A percentile compares a stretch with the other conserved stretches of the same genome.
These are phyloP conservation scores for Coemansia asiatica DNA, from an alignment of 192 early-diverging fungal genomes.

Conservation along the genomic window DNA sequence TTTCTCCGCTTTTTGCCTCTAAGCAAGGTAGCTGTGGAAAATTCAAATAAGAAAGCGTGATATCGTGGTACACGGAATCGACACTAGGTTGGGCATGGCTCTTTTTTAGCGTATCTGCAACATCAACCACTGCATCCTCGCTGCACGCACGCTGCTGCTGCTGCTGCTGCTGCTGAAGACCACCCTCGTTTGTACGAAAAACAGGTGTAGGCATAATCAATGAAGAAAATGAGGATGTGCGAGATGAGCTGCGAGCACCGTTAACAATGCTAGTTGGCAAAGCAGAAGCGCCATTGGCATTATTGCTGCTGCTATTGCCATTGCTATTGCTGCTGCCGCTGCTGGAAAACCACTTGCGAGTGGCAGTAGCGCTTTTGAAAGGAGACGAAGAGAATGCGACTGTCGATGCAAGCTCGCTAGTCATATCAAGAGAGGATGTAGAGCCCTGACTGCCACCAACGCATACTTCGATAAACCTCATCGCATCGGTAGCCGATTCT, in stretches of 20 bases:
- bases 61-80: constrained; percentile 35
- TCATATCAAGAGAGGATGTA: not conserved
- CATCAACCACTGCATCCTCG: constrained; percentile 14
- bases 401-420: not conserved
- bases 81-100: constrained; percentile 35
- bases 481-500: constrained; percentile 42
- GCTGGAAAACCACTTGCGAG: constrained; percentile 29
- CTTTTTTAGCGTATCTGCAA: constrained; percentile 17
- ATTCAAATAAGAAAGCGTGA: constrained; percentile 21
- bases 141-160: constrained; percentile 11
- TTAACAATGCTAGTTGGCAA: constrained; percentile 4
- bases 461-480: constrained; percentile 27
- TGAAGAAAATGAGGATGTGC: constrained; percentile 3
- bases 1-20: not conserved
- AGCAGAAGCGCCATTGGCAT: constrained; percentile 7
- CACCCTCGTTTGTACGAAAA: not conserved
- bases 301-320: constrained; percentile 8
- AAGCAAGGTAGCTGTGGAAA: not conserved
- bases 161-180: too few species aligned
- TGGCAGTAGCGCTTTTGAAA: not conserved
- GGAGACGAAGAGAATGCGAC: not conserved
- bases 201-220: not conserved
- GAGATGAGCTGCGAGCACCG: constrained; percentile 1
- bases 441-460: not conserved
- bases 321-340: not conserved